Percentiles rank a stretch among this genome's conserved stretches.
Conservation (phyloP, 176 grass and related monocot genomes). For the Oryza punctata region DNA sequence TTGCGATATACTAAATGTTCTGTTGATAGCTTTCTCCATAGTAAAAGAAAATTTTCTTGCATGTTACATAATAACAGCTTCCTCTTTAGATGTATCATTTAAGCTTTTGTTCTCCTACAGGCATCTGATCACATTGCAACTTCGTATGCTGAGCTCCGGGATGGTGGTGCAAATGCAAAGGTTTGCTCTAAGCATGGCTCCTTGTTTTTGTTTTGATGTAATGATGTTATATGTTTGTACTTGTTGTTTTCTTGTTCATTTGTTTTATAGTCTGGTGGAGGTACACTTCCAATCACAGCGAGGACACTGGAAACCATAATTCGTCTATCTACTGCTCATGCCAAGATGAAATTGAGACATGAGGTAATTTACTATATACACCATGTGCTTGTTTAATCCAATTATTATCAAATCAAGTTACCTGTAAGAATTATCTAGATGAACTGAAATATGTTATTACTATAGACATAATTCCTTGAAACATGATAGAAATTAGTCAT, state of each 20-base stretch:
- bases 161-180: constrained; percentile 78
- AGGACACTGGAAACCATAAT: constrained; percentile 99
- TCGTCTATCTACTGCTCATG: constrained; percentile 90
- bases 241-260: constrained; percentile 23
- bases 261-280: constrained; percentile 73
- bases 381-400: neutral
- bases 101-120: constrained; percentile 44
- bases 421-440: neutral
- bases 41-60: neutral
- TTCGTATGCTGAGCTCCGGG: constrained; percentile 96
- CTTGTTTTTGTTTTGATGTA: constrained; percentile 31
- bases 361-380: constrained; percentile 66
- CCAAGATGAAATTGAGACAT: constrained; percentile 95
- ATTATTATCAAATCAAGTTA: too few species aligned
- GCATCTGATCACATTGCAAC: constrained; percentile 97
- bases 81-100: neutral
- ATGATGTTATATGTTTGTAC: constrained; percentile 25
- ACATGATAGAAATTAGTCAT: neutral
- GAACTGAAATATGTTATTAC: neutral
- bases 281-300: constrained; percentile 96
- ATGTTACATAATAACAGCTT: too few species aligned
- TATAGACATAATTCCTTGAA: constrained; percentile 21
- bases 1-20: neutral
- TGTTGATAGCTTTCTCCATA: neutral
- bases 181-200: constrained; percentile 44